Base-by-base conservation (phyloP, 441 rosid genomes). In the Gossypium schwendimanii region DNA sequence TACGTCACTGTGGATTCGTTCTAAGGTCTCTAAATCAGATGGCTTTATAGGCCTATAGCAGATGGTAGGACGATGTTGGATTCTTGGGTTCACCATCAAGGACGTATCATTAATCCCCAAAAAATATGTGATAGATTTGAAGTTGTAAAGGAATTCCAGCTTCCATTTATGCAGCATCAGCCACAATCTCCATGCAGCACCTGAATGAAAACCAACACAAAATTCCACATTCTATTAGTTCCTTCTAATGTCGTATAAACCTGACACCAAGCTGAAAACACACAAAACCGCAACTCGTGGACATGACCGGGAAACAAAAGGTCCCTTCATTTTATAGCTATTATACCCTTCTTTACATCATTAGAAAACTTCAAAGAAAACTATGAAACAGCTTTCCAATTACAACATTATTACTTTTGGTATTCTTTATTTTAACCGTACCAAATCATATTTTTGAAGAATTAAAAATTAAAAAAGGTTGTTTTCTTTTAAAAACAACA, bases 31-130 rank as follows among this genome's bases (percentile, higher is more conserved):
- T 79, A 91, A 83, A 85, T 94, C 99, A 80, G 83, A 88, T 63
- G 96, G 96, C 71, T 69, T 82, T 76, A 94, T 79, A 41, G 91
- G 87, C 78, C 99, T 84, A 81, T 78, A 94, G 82, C 87, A 81
- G 67, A 94, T 91, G 62, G 81, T 78, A 65, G 94, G 88, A 79
- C 77, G 86, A 80, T 72, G 81, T 57, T 85, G 74, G 70, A 75
- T 66, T 75, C 81, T 79, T 0, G 82, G 81, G 65, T 72, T 87
- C 71, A 77, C 80, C 92, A 89, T 91, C 58, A 82, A 78, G 63
- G 78, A 63, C 77, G 70, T 70, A 75, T 80, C 68, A 63, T 82
- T 73, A 84, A 81, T 81, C 90, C 82, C 83, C 92, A 54, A 39
- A 69, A 84, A 81, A 86, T 60, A 75, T 79, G 72, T 69, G 83